Base-by-base conservation (phyloP, 1,284 basidiomycete species). In the Tilletia walkeri region DNA sequence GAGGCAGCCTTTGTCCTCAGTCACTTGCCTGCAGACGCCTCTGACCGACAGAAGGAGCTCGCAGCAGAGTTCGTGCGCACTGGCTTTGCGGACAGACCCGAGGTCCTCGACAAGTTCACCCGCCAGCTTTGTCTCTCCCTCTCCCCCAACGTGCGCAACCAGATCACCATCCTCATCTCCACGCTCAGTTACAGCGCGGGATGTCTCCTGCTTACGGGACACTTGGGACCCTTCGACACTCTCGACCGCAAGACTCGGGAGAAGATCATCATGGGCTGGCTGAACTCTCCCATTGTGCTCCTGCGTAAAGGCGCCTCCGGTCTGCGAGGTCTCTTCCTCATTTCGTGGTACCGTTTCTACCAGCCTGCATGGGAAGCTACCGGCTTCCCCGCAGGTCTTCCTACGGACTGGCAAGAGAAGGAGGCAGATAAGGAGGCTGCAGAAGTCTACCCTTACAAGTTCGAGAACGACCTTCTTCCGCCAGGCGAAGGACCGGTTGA, bases 321-420 rank as follows among this genome's bases (percentile, higher is more conserved):
- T 47, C 70, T 83, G 68, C 72, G 73, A 49, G 79, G 76, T 5
- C 74, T 82, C 68, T 68, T 69, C 36, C 67, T 79, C 24, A 69
- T 82, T 34, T 74, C 76, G 50, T 82, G 74, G 68, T 83, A 82
- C 73, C 75, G 78, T 53, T 73, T 75, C 69, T 68, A 77, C 69
- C 75, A 76, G 65, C 69, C 72, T 1, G 82, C 81, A 4, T 76
- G 72, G 74, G 77, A 80, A 67, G 80, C 82, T 3, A 75, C 79
- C n/a, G 82, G 82, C 16, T 83, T 82, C 73, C 75, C 76, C 4
- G 76, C 73, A 18, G 78, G 78, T 47, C 74, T 70, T n/a, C 34
- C 75, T 34, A 71, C 67, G 45, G 80, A 81, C 69, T 83, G 81
- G 81, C 69, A 56, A 69, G 30, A 72, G 66, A 20, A 69, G 75